Evolutionary conservation across 106 monocot species (phyloP), one percentile per base, ranked within the genome.

Genomic region (Dioscorea dumetorum): DNA sequence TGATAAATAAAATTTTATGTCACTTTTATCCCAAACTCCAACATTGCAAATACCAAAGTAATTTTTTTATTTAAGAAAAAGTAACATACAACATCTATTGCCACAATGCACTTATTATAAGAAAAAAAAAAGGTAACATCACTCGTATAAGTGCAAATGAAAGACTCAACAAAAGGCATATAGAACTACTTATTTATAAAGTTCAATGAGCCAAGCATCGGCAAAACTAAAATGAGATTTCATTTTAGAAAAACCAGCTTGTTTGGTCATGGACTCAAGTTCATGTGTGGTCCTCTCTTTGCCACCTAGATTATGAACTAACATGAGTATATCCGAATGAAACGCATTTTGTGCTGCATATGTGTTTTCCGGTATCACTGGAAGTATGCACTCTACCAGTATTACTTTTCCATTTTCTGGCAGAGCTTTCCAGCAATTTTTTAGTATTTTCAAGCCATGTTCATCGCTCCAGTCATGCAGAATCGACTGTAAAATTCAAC

Each of bases 391-490:
- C 16, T 76, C 70, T 1, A 61, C 61, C 11, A 76, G 61, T 13
- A 62, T 76, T 21, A 76, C 69, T 19, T 74, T 74, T 5, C 75
- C 75, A 10, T 62, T 51, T 23, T 34, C 68, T 33, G 68, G 69
- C 31, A 75, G 68, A 6, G 75, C 68, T 33, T 68, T 62, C 75
- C 75, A 62, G 48, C 76, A 76, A 14, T 76, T 76, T 63, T 64
- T 63, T 56, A 76, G 19, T 7, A 76, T 4, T 33, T 64, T 76
- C 14, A 57, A 5, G 48, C 69, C 69, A 57, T 64, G 70, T 48
- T 76, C 63, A 56, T 76, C 76, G 56, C 69, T 70, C 76, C 76
- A 76, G 48, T 76, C 69, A 24, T 76, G 76, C 33, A 76, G 76
- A 51, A 76, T 63, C 58, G 21, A 58, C 58, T 58, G 22, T 21